Percentiles rank a stretch among this genome's conserved stretches.
Evolutionary conservation across 495 filamentous ascomycete species (phyloP).

Genomic region (Tuber magnatum): DNA sequence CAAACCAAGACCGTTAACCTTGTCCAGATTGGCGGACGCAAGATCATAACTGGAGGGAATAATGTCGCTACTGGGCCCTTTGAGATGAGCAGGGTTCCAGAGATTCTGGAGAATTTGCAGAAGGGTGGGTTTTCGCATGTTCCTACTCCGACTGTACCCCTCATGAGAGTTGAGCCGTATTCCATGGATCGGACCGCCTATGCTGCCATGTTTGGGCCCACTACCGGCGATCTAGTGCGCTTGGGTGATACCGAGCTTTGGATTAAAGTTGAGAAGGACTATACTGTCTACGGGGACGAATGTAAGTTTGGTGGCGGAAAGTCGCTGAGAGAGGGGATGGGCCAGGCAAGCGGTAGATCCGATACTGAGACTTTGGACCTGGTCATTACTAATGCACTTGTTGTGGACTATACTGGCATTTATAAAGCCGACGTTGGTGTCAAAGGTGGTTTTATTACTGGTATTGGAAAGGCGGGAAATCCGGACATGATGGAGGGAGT

Average conservation of each 20-base stretch:
- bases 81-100: slow-evolving; percentile 53
- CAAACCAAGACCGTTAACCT: slow-evolving; percentile 88
- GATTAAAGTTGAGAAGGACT: slow-evolving; percentile 85
- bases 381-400: slow-evolving; percentile 84
- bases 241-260: slow-evolving; percentile 83
- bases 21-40: slow-evolving; percentile 79
- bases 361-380: slow-evolving; percentile 71
- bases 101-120: slow-evolving; percentile 60
- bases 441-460: slow-evolving; percentile 78
- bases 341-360: slow-evolving; percentile 70
- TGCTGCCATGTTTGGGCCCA: slow-evolving; percentile 85
- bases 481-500: slow-evolving; percentile 95
- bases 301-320: slow-evolving; percentile 95
- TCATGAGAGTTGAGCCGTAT: slow-evolving; percentile 48
- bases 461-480: slow-evolving; percentile 93
- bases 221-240: slow-evolving; percentile 72
- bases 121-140: slow-evolving; percentile 69
- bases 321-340: slow-evolving; percentile 92
- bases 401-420: slow-evolving; percentile 88
- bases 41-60: slow-evolving; percentile 82
- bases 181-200: slow-evolving; percentile 74
- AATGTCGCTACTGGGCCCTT: slow-evolving; percentile 65
- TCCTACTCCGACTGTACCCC: slow-evolving; percentile 51
- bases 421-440: slow-evolving; percentile 97
- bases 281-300: slow-evolving; percentile 82